Evolutionary conservation across 129 eudicot species (phyloP).

Genomic region (sunflower (Helianthus annuus)): HanXRQr2.0-SUNRISE NC_035434.2:125753005-125753504

Average conservation of each 20-base stretch:
- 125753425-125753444: no score
- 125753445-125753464: no score
- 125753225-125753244: conserved; percentile 44
- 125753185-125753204: background rate
- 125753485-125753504: no score
- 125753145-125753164: background rate
- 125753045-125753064: no score
- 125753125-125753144: conserved; percentile 24
- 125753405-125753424: no score
- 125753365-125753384: conserved; percentile 80
- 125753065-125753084: no score
- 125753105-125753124: conserved; percentile 14
- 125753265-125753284: conserved; percentile 90
- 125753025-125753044: no score
- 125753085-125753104: conserved; percentile 6
- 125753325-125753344: conserved; percentile 88
- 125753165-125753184: no score
- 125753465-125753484: no score
- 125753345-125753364: conserved; percentile 86
- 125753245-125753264: conserved; percentile 83
- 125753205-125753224: no score
- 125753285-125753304: conserved; percentile 90
- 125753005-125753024: no score
- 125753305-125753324: conserved; percentile 94
- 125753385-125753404: conserved; percentile 44